phyloP scores from a whole-genome alignment of 495 filamentous ascomycete species.

The Tuber umbilicatum region DNA sequence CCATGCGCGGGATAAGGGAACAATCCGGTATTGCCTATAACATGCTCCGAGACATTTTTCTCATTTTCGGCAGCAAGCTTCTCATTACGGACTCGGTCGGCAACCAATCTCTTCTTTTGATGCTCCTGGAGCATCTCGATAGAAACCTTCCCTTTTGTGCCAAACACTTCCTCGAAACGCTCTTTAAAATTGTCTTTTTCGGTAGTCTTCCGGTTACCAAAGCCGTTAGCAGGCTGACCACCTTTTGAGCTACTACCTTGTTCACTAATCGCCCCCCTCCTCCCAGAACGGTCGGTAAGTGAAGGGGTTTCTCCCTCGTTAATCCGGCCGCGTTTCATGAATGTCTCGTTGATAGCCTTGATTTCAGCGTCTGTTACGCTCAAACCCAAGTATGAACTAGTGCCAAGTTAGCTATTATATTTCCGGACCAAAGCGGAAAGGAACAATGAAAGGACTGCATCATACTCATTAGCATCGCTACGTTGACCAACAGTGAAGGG shows the following conservation, averaged over 20 bases:
- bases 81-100: not conserved
- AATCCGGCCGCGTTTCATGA: not conserved
- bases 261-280: not conserved
- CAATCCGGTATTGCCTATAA: not conserved
- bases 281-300: not conserved
- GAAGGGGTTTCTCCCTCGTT: not conserved
- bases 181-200: not conserved
- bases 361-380: not conserved
- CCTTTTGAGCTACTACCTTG: not conserved
- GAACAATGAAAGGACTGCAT: not conserved
- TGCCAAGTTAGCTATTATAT: not conserved
- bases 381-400: not conserved
- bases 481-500: not conserved
- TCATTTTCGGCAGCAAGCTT: not conserved
- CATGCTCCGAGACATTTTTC: not conserved
- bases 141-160: not conserved
- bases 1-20: not conserved
- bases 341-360: not conserved
- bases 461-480: not conserved
- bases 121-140: not conserved
- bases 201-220: not conserved
- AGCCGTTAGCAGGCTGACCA: not conserved
- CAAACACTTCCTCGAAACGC: not conserved
- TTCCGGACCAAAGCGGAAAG: not conserved
- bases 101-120: not conserved